These are phyloP conservation scores for Apiospora sp. DNA, from an alignment of 2,329 filamentous ascomycete species.

Conservation along the genomic window DNA sequence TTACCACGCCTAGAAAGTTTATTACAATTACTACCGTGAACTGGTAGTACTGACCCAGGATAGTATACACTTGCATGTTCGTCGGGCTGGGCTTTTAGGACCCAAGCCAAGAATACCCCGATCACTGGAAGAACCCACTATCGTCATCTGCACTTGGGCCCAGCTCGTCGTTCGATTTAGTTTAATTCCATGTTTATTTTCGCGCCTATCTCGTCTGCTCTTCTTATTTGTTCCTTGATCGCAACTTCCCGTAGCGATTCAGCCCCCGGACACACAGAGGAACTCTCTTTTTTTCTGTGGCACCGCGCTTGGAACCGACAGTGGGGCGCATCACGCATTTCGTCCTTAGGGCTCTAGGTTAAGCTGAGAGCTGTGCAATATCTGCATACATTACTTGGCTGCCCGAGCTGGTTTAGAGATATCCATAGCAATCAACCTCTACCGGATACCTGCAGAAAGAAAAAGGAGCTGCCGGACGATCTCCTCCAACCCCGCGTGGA, in stretches of 20 bases:
- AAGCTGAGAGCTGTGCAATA: not conserved
- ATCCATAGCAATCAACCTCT: slow-evolving; percentile 7
- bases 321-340: slow-evolving; percentile 18
- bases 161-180: slow-evolving; percentile 1
- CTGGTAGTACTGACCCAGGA: not conserved
- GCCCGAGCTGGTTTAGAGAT: not conserved
- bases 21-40: not conserved
- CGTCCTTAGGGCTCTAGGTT: slow-evolving; percentile 6
- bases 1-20: not conserved
- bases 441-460: not conserved
- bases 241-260: not conserved
- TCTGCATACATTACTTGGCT: not conserved
- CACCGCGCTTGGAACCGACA: slow-evolving; percentile 8
- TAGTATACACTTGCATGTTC: not conserved
- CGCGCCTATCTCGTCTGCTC: slow-evolving; percentile 13
- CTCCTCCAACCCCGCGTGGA: not conserved
- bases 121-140: not conserved
- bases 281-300: slow-evolving; percentile 15
- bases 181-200: not conserved
- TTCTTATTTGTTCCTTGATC: not conserved
- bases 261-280: not conserved
- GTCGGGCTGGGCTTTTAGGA: not conserved
- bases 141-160: slow-evolving; percentile 8
- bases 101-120: not conserved
- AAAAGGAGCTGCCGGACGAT: not conserved